Conservation (phyloP, 768 basidiomycete species). For the Arthromyces matolae region DNA sequence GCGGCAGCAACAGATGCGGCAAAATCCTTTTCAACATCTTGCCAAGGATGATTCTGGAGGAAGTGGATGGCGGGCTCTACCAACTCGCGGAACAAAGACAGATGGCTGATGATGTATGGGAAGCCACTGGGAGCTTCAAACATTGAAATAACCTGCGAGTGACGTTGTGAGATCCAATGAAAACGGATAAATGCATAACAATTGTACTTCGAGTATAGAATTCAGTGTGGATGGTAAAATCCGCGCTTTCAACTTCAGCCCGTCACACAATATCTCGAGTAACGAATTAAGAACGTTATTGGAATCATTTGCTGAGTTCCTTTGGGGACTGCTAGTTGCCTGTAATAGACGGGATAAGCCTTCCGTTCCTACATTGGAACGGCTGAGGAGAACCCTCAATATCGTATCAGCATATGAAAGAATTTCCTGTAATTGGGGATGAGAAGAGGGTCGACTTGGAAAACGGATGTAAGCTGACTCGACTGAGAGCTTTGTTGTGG, state of each 20-base stretch:
- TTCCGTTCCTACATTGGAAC: slow-evolving; percentile 41
- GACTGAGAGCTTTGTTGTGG: slow-evolving; percentile 54
- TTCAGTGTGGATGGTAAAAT: slow-evolving; percentile 45
- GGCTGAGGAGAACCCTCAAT: slow-evolving; percentile 49
- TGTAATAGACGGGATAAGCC: slow-evolving; percentile 46
- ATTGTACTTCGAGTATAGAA: slow-evolving; percentile 50
- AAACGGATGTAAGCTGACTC: slow-evolving; percentile 34
- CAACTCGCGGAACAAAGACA: slow-evolving; percentile 34
- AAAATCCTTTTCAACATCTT: slow-evolving; percentile 51
- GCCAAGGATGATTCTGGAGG: slow-evolving; percentile 47
- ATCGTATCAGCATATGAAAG: slow-evolving; percentile 55
- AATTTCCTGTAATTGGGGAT: slow-evolving; percentile 66
- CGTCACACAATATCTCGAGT: slow-evolving; percentile 51
- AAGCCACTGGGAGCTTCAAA: slow-evolving; percentile 25
- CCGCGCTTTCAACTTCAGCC: slow-evolving; percentile 50
- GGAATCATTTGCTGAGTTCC: slow-evolving; percentile 29
- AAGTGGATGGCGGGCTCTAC: slow-evolving; percentile 52
- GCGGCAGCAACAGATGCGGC: slow-evolving; percentile 47
- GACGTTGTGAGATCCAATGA: neutral
- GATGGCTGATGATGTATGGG: slow-evolving; percentile 28
- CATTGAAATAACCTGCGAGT: slow-evolving; percentile 22
- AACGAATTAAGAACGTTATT: slow-evolving; percentile 39
- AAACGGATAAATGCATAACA: neutral
- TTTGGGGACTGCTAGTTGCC: slow-evolving; percentile 41
- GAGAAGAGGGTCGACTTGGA: no score